Evolutionary conservation across 1,284 basidiomycete species (phyloP), one percentile per base, ranked within the genome.

Genomic region (Pholiota adiposa): DNA sequence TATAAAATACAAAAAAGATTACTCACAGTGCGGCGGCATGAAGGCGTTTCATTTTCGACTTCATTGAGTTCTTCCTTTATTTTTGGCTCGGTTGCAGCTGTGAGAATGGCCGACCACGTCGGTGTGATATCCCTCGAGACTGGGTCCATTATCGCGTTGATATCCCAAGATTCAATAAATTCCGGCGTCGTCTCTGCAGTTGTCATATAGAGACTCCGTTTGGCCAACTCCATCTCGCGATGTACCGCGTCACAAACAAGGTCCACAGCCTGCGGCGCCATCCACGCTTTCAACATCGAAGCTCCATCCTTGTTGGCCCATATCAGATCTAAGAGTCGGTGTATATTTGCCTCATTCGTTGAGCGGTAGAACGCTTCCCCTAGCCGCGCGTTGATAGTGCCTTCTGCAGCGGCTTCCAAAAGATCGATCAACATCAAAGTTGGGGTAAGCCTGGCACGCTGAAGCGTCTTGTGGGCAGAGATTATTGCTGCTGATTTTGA

Each of bases 171-270:
- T 18, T 52, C 44, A 23, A 69, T 51, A 19, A 66, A 69, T 6
- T 63, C 57, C 1, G 62, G 63, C 0, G 65, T 66, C 4, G 63
- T 58, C 2, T 69, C 55, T 2, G 41, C 57, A 2, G 60, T 62
- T 2, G 33, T 38, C 64, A 69, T 68, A 3, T 19, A 19, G 0
- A 68, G 61, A 2, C 23, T 4, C 1, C 65, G 65, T 38, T 70
- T 70, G 0, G 65, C 65, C 2, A 23, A 34, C 7, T 68, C 65
- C 64, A 69, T 65, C 40, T 69, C 64, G 1, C 21, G 3, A 21
- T 59, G 36, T 27, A 69, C 43, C 4, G 29, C 36, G 27, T 65
- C 44, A 41, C 63, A 65, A 23, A 69, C 50, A 23, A 64, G 46
- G 19, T 66, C 56, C 23, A 67, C 14, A 0, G 64, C 64, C 31